A percentile compares a stretch with the other conserved stretches of the same genome.
phyloP scores from a whole-genome alignment of 2,329 filamentous ascomycete genomes.

The Zasmidium angulare region DNA sequence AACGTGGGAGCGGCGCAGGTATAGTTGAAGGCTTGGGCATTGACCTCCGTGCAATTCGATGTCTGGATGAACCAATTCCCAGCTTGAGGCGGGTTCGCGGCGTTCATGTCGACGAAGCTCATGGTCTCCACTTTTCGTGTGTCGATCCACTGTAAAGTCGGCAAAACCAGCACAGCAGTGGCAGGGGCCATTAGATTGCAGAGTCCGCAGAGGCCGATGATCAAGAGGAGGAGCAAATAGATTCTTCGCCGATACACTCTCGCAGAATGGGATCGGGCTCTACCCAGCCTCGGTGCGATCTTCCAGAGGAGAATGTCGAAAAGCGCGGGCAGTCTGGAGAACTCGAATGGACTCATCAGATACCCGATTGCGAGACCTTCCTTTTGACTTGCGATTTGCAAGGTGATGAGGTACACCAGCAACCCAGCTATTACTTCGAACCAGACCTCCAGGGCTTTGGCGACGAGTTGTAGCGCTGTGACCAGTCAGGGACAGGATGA shows the following conservation, averaged over 20 bases:
- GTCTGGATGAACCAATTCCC: background rate
- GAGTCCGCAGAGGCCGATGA: slow-evolving; percentile 25
- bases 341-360: slow-evolving; percentile 25
- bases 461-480: slow-evolving; percentile 24
- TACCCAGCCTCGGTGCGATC: background rate
- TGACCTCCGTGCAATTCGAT: background rate
- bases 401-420: slow-evolving; percentile 26
- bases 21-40: background rate
- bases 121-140: background rate
- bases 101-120: background rate
- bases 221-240: slow-evolving; percentile 21
- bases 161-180: slow-evolving; percentile 27
- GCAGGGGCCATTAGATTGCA: slow-evolving; percentile 34
- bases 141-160: slow-evolving; percentile 27
- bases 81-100: background rate
- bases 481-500: background rate
- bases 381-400: slow-evolving; percentile 21
- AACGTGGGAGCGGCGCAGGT: background rate
- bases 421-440: slow-evolving; percentile 26
- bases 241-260: slow-evolving; percentile 9
- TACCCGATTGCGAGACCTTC: slow-evolving; percentile 27
- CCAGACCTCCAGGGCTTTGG: slow-evolving; percentile 32
- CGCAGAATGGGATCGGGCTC: slow-evolving; percentile 1
- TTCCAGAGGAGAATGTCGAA: slow-evolving; percentile 23
- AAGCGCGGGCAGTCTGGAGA: slow-evolving; percentile 21